These are phyloP conservation scores for Parathielavia hyrcaniae DNA, from an alignment of 495 filamentous ascomycete species.

Conservation along the genomic window DNA sequence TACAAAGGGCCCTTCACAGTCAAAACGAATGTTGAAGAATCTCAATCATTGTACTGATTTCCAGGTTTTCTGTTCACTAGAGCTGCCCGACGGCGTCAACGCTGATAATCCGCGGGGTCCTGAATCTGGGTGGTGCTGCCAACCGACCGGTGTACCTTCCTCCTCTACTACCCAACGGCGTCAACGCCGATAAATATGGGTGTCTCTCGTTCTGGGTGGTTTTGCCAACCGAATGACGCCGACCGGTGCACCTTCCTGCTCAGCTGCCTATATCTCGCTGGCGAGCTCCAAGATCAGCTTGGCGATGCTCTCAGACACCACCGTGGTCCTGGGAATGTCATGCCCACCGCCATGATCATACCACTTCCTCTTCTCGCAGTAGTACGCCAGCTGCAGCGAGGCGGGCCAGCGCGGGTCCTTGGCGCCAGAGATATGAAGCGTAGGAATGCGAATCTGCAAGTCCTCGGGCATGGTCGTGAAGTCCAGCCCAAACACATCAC, in stretches of 20 bases:
- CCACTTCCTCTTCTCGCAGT: conserved; percentile 47
- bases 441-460: conserved; percentile 49
- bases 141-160: too few relatives aligned
- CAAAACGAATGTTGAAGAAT: too few relatives aligned
- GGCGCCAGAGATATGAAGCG: conserved; percentile 55
- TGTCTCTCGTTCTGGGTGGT: neutral
- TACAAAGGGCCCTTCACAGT: too few relatives aligned
- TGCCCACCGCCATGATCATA: conserved; percentile 53
- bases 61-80: too few relatives aligned
- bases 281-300: conserved; percentile 24
- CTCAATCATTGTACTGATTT: too few relatives aligned
- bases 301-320: conserved; percentile 26
- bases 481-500: conserved; percentile 49
- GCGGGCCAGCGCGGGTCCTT: conserved; percentile 54
- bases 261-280: conserved; percentile 9
- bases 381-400: conserved; percentile 49
- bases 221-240: neutral
- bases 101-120: too few relatives aligned
- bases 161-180: too few relatives aligned
- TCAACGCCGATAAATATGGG: too few relatives aligned
- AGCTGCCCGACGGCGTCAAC: too few relatives aligned
- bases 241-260: neutral
- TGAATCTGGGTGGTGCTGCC: too few relatives aligned
- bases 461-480: conserved; percentile 39
- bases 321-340: conserved; percentile 39